phyloP scores from a whole-genome alignment of 192 early-diverging fungal genomes.

The Phycomyces blakesleeanus region DNA sequence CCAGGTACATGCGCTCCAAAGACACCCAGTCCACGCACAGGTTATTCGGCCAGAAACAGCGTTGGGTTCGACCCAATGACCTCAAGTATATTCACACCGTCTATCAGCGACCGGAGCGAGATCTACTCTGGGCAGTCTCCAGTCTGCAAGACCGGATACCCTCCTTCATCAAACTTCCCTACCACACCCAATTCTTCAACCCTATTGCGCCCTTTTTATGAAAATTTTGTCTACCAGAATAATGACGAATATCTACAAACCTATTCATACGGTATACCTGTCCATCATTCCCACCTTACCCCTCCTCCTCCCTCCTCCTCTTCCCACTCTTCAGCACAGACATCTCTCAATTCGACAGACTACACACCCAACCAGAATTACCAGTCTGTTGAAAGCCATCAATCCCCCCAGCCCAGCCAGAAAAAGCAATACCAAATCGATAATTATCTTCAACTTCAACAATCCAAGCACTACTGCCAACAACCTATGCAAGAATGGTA shows the following conservation, averaged over 20 bases:
- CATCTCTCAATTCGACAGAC: neutral
- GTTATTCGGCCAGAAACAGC: constrained; percentile 7
- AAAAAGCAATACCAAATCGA: neutral
- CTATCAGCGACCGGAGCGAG: neutral
- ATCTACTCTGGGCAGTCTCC: neutral
- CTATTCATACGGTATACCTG: neutral
- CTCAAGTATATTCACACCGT: neutral
- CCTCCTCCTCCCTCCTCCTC: no score
- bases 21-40: constrained; percentile 18
- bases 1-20: constrained; percentile 20
- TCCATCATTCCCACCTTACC: no score
- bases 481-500: constrained; percentile 2
- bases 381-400: neutral
- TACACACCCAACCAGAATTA: neutral
- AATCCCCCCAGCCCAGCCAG: neutral
- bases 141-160: neutral
- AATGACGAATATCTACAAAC: neutral
- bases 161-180: neutral
- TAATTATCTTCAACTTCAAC: neutral
- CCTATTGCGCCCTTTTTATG: neutral
- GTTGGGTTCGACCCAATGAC: neutral
- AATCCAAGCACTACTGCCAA: no score
- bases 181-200: neutral
- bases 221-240: neutral
- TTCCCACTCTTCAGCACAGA: neutral